A percentile compares a stretch with the other conserved stretches of the same genome.
These are phyloP conservation scores for Fusarium brachygibbosum DNA, from an alignment of 2,329 filamentous ascomycete species.

Conservation along the genomic window DNA sequence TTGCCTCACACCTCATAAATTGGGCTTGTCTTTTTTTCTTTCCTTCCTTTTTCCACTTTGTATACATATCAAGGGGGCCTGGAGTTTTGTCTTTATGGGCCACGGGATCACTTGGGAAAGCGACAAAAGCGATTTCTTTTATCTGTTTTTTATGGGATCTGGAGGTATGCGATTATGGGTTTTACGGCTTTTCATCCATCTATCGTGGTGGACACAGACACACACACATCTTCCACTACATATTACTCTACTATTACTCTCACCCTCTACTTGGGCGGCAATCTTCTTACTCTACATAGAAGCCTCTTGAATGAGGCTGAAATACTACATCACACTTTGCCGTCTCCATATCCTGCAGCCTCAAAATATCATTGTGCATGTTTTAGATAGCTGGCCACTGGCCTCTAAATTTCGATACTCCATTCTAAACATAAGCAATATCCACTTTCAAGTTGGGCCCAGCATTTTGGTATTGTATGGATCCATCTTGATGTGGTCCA, in stretches of 20 bases:
- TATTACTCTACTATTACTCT: conserved; percentile 34
- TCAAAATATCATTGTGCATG: conserved; percentile 14
- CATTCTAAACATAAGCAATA: neutral
- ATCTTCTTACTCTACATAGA: conserved; percentile 21
- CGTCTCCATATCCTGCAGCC: conserved; percentile 32
- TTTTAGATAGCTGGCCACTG: neutral
- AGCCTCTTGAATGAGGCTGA: conserved; percentile 21
- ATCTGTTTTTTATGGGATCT: conserved; percentile 7
- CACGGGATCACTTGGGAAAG: conserved; percentile 31
- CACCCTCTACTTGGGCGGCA: conserved; percentile 21
- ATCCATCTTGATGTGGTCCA: conserved; percentile 2
- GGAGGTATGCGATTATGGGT: conserved; percentile 33
- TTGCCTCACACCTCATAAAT: conserved; percentile 4
- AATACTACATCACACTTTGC: conserved; percentile 26
- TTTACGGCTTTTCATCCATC: conserved; percentile 24
- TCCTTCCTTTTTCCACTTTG: conserved; percentile 11
- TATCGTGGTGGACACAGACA: conserved; percentile 11
- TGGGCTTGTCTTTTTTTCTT: conserved; percentile 18
- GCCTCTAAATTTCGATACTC: conserved; percentile 5
- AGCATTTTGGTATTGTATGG: neutral
- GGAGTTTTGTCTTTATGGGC: conserved; percentile 35
- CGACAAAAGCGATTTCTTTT: conserved; percentile 39
- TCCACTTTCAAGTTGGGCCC: conserved; percentile 20
- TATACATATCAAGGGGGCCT: conserved; percentile 19
- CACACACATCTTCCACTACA: conserved; percentile 9